These are phyloP conservation scores for Magnaporthales sp. DNA, from an alignment of 2,329 filamentous ascomycete genomes.

Conservation along the genomic window DNA sequence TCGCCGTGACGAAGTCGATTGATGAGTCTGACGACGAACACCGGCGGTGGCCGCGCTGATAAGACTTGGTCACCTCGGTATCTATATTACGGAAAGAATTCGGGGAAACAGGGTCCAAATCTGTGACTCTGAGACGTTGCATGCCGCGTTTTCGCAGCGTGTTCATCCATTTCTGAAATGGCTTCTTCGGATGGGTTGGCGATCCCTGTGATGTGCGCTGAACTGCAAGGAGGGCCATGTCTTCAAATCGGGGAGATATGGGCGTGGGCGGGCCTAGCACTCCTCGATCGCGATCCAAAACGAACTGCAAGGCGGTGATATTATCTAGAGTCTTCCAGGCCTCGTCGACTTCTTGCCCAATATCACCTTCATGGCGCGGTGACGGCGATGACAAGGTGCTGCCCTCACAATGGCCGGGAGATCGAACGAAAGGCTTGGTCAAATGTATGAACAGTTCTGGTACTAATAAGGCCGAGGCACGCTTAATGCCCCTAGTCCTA, in stretches of 20 bases:
- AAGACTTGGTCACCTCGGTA: slow-evolving; percentile 16
- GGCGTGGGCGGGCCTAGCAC: neutral
- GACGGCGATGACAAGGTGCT: neutral
- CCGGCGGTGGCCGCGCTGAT: slow-evolving; percentile 26
- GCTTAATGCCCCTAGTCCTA: neutral
- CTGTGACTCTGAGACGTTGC: slow-evolving; percentile 25
- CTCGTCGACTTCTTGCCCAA: neutral
- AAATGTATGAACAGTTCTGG: neutral
- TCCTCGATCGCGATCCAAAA: neutral
- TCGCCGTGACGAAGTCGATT: slow-evolving; percentile 67
- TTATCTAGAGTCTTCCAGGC: neutral
- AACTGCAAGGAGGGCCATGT: neutral
- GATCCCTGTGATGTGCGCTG: neutral
- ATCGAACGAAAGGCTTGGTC: neutral
- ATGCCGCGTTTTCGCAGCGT: slow-evolving; percentile 52
- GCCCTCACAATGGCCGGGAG: neutral
- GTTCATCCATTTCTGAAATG: slow-evolving; percentile 68
- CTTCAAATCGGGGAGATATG: neutral
- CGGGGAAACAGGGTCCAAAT: slow-evolving; percentile 14
- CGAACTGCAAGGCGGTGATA: neutral
- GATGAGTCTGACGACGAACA: slow-evolving; percentile 66
- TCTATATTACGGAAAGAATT: slow-evolving; percentile 23
- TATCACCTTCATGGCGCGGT: neutral
- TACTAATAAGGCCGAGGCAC: neutral
- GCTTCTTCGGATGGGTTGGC: slow-evolving; percentile 19